Conservation (phyloP, 2,329 filamentous ascomycete genomes). For the Calonectria pseudoreteaudii region DNA sequence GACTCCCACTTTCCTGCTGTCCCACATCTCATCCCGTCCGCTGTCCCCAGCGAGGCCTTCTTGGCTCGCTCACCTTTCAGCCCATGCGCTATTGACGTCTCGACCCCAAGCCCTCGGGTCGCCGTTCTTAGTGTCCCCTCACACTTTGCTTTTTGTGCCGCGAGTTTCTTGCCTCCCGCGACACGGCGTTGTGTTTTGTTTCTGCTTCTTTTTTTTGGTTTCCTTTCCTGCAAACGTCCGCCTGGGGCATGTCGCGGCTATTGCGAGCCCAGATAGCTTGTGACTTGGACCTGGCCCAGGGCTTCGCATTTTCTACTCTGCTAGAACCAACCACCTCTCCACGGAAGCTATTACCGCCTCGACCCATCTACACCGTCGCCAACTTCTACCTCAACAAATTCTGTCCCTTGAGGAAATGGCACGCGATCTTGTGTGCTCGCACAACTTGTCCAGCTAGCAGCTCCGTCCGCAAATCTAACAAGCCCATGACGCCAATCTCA, state of each 20-base stretch:
- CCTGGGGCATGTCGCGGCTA: not conserved
- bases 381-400: not conserved
- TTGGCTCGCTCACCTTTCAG: not conserved
- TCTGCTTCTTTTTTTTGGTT: not conserved
- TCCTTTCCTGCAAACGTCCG: not conserved
- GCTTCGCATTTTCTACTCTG: not conserved
- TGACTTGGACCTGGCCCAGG: not conserved
- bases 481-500: conserved; percentile 41
- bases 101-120: conserved; percentile 7
- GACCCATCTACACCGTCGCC: not conserved
- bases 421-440: conserved; percentile 26
- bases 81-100: conserved; percentile 6
- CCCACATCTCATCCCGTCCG: not conserved
- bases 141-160: conserved; percentile 13
- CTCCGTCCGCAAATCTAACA: conserved; percentile 28
- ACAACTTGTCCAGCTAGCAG: conserved; percentile 32
- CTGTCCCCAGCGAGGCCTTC: not conserved
- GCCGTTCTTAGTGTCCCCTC: conserved; percentile 1
- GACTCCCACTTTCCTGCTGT: conserved; percentile 13
- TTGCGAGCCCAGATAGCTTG: not conserved
- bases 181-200: not conserved
- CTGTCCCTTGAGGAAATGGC: conserved; percentile 37
- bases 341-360: not conserved
- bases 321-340: not conserved
- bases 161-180: not conserved